Evolutionary conservation across 1,284 basidiomycete genomes (phyloP).

Genomic region (Exobasidium rhododendri): DNA sequence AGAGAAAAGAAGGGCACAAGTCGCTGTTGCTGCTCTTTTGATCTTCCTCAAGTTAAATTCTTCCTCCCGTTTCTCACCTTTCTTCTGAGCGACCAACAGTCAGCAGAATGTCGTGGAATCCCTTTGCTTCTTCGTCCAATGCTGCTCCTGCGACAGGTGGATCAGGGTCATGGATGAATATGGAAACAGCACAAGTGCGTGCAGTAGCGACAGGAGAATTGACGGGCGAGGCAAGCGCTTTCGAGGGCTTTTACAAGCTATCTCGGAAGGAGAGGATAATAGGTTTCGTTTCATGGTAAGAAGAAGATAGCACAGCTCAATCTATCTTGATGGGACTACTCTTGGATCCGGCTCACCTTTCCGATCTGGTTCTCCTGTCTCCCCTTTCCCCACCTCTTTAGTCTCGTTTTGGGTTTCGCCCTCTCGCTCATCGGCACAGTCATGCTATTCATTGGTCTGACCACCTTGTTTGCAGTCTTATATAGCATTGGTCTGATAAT

Average conservation of each 20-base stretch:
- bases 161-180: slow-evolving; percentile 16
- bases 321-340: no score
- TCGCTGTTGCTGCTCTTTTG: no score
- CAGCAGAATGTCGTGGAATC: slow-evolving; percentile 1
- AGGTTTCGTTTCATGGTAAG: slow-evolving; percentile 42
- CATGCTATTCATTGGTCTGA: slow-evolving; percentile 69
- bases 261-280: slow-evolving; percentile 45
- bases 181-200: slow-evolving; percentile 7
- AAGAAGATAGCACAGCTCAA: no score
- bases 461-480: slow-evolving; percentile 75
- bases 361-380: no score
- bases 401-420: slow-evolving; percentile 59
- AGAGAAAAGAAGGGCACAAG: no score
- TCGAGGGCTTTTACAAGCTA: slow-evolving; percentile 40
- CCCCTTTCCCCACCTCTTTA: slow-evolving; percentile 44
- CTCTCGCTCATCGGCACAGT: slow-evolving; percentile 77
- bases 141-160: not conserved
- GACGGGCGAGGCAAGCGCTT: slow-evolving; percentile 44
- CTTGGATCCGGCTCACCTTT: no score
- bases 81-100: no score
- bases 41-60: no score
- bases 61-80: no score
- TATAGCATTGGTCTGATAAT: slow-evolving; percentile 79
- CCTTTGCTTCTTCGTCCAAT: not conserved
- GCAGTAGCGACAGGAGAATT: slow-evolving; percentile 28